Evolutionary conservation across 2,329 filamentous ascomycete species (phyloP).

Genomic region (Neonectria punicea): DNA sequence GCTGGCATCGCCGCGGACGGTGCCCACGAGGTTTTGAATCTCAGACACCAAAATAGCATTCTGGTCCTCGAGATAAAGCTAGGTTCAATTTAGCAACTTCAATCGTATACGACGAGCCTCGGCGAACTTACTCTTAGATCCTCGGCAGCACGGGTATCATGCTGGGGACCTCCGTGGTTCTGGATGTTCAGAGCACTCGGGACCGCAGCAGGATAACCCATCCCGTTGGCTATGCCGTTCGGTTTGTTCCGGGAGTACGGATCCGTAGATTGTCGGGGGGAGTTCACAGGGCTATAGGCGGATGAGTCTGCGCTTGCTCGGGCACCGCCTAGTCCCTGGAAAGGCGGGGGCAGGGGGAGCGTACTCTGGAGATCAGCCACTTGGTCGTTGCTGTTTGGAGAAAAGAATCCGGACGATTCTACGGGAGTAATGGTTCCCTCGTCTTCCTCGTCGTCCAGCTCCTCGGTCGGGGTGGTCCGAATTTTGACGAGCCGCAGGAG

Average conservation of each 20-base stretch:
- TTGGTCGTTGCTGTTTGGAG: conserved; percentile 59
- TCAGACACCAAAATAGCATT: conserved; percentile 81
- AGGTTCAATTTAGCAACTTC: conserved; percentile 14
- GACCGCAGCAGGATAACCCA: conserved; percentile 48
- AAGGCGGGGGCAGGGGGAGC: conserved; percentile 63
- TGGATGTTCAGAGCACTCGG: conserved; percentile 53
- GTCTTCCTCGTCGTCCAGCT: conserved; percentile 83
- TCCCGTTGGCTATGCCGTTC: conserved; percentile 52
- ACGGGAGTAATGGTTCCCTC: conserved; percentile 73
- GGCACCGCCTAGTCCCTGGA: conserved; percentile 66
- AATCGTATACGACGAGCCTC: background rate
- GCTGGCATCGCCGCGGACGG: conserved; percentile 72
- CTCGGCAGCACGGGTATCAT: conserved; percentile 55
- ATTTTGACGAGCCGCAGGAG: conserved; percentile 87
- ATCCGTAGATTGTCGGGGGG: conserved; percentile 69
- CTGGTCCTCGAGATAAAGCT: conserved; percentile 86
- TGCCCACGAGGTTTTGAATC: conserved; percentile 82
- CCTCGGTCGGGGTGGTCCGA: conserved; percentile 75
- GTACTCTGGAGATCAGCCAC: conserved; percentile 49
- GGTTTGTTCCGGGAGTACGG: conserved; percentile 49
- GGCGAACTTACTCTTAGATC: conserved; percentile 58
- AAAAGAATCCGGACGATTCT: conserved; percentile 77
- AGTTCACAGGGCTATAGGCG: conserved; percentile 78
- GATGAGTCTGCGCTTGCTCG: conserved; percentile 76
- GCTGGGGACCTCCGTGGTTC: conserved; percentile 51